Evolutionary conservation across 1,284 basidiomycete genomes (phyloP), one percentile per base, ranked within the genome.

Genomic region (Ceratorhiza oryzae-sativae): DNA sequence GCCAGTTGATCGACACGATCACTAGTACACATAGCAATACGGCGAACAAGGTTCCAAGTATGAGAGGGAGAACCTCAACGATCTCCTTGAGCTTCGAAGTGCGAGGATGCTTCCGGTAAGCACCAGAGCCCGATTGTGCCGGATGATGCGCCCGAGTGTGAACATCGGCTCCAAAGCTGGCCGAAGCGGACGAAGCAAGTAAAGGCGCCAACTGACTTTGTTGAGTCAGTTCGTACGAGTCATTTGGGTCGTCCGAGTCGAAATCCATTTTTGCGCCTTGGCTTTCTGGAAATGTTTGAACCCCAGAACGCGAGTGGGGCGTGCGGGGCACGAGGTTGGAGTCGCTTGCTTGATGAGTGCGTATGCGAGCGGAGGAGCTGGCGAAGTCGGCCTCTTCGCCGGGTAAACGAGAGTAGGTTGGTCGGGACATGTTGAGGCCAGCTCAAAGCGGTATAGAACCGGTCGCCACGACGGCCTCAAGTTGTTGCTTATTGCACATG

Each of bases 11-110:
- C 0, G 88, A 87, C 32, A 88, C 74, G 5, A 85, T 77, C 48
- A 85, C 79, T 58, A 88, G 79, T 51, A 86, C 79, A 32, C 89
- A 80, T 5, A 90, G 79, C n/a, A 86, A 75, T 2, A 81, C 78
- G 10, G 84, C 86, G n/a, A 85, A 65, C 9, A 84, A 75, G 15
- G 80, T 80, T 23, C 87, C 87, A 36, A 84, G 75, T 5, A 83
- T 78, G 30, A 89, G 78, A 30, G 72, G 72, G 10, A 71, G 20
- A 18, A 60, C 34, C 0, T 13, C 46, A 5, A 51, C 20, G 30
- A 45, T 27, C 4, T 56, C 45, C 27, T 25, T 39, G 5, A 59
- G n/a, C 3, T 30, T 25, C 34, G 56, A 46, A 59, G 42, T 18
- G 30, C 18, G 30, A 20, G 55, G 20, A n/a, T 36, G 15, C 20